Base-by-base conservation (phyloP, 176 grass and related monocot genomes). In the Triticum urartu region DNA sequence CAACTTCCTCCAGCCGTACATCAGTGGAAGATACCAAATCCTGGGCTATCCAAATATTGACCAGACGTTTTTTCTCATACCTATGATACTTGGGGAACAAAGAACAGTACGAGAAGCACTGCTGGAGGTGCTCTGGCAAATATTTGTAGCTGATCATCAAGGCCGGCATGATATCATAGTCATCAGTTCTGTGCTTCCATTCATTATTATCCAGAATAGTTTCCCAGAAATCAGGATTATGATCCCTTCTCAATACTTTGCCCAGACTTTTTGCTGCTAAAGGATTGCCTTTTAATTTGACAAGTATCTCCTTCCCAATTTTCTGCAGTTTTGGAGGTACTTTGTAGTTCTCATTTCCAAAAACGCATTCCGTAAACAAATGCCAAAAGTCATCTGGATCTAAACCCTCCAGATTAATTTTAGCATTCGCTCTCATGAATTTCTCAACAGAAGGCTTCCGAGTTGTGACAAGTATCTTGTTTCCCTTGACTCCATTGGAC, bases 191-290 rank as follows among this genome's bases (percentile, higher is more conserved):
- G 33, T 66, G 5, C 20, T 83, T 83, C 88, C 88, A 90, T 64
- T 81, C 71, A 68, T 35, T 85, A 21, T 38, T 86, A 9, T 86
- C 47, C 45, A 81, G 7, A 73, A 90, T 68, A 33, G 32, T 45
- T 18, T 0, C 72, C 84, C 88, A 90, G 12, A 83, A 58, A 1
- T 68, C 56, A 42, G 13, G 61, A 28, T 86, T 63, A 21, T 68
- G 43, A 7, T 86, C 82, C 25, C 36, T 47, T 8, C 43, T 86
- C 13, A 90, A n/a, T 47, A 86, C 7, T 25, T 66, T 62, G 5
- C 88, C 88, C 2, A 90, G 62, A 34, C 5, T 63, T 83, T 90
- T 90, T 79, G 88, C 77, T 25, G 88, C 88, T 39, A 86, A 81
- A 52, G 83, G 78, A 32, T 56, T 82, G 45, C 82, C 82, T 9